Base-by-base conservation (phyloP, 1,139 yeast species). In the Chernovozyma sophiae-reginae region DNA sequence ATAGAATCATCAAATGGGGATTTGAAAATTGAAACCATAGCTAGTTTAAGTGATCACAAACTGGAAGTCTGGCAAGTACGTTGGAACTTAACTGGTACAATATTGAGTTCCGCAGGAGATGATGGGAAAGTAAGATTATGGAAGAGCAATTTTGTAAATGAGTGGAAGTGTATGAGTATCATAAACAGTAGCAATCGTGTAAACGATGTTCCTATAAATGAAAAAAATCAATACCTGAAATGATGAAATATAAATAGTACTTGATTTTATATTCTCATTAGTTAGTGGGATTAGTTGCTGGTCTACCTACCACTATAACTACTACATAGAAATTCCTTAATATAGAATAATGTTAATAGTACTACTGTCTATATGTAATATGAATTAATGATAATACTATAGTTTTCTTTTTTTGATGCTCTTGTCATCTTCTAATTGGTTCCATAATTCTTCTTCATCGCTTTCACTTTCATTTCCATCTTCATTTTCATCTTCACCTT, bases 1-100 rank as follows among this genome's bases (percentile, higher is more conserved):
- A 70, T 34, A 68, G 85, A 59, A 56, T 53, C 47, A 40, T 40
- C 50, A 36, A 49, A 47, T 38, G 63, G 63, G 3, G 71, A 60
- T 24, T 52, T 70, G 40, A 55, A 56, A 41, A 55, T 66, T 22
- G 73, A 65, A 31, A 55, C 60, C 3, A 48, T 65, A 42, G 74
- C 72, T 7, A 56, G 63, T 40, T 51, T 70, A 37, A 79, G 74
- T 46, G 95, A 86, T 52, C 96, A 87, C 55, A 75, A 79, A 43
- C 84, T 84, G 45, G 97, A 92, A 60, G 96, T 92, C 2, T 92
- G 98, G 98, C 74, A 90, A 34, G 97, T 92, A 5, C 77, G 86
- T 27, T 92, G 97, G 97, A 92, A 92, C 54, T 60, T 83, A 36
- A 87, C 97, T 0, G 98, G 97, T 3, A 87, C 98, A 0, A 82